Conservation (phyloP, 306 rosid genomes). For the Inga oerstediana region DNA sequence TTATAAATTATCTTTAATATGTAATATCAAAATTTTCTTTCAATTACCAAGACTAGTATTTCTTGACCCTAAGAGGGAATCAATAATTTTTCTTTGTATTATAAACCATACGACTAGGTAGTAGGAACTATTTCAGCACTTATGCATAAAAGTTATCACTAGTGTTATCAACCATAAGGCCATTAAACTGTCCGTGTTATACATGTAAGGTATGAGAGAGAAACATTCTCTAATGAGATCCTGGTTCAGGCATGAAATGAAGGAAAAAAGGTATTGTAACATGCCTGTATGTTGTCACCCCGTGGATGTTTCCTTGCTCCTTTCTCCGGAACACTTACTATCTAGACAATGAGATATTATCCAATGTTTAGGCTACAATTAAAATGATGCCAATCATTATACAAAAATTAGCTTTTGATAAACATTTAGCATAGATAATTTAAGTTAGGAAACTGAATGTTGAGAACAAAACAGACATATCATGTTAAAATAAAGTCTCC, state of each 20-base stretch:
- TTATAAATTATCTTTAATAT: background rate
- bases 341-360: conserved; percentile 51
- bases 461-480: conserved; percentile 12
- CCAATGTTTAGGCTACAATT: conserved; percentile 32
- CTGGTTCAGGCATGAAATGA: background rate
- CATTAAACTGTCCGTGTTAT: background rate
- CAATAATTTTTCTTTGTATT: background rate
- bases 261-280: conserved; percentile 1
- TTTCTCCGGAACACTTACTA: conserved; percentile 90
- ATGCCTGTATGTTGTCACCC: conserved; percentile 88
- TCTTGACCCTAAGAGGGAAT: background rate
- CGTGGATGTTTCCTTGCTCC: conserved; percentile 92
- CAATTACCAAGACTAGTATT: background rate
- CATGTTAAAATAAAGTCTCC: background rate
- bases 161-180: background rate
- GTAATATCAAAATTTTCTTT: background rate
- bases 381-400: conserved; percentile 4
- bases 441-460: conserved; percentile 15
- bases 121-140: background rate
- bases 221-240: conserved; percentile 1
- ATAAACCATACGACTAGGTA: background rate
- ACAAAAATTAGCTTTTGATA: conserved; percentile 6
- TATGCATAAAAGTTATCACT: background rate
- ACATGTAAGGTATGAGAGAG: background rate
- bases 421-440: conserved; percentile 21